Conservation (phyloP, 2,329 filamentous ascomycete species). For the Alternaria postmessia region DNA sequence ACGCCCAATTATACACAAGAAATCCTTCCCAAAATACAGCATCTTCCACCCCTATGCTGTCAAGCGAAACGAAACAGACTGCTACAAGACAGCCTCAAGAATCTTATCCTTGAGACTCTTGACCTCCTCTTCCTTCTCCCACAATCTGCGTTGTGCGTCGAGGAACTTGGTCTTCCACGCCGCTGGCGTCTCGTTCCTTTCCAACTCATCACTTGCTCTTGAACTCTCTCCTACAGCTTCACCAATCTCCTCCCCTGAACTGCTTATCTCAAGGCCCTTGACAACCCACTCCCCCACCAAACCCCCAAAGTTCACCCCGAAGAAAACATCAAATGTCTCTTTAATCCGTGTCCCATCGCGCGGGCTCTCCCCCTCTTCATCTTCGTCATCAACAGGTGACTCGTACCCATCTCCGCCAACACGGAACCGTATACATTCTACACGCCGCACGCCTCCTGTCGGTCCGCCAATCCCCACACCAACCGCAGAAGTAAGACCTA, state of each 20-base stretch:
- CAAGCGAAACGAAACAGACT: neutral
- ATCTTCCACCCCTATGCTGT: neutral
- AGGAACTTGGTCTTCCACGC: conserved; percentile 48
- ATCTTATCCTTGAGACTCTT: conserved; percentile 48
- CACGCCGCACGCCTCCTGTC: conserved; percentile 46
- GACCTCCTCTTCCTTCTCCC: conserved; percentile 47
- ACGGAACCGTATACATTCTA: conserved; percentile 54
- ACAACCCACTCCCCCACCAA: conserved; percentile 54
- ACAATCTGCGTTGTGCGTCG: conserved; percentile 45
- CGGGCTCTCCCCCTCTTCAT: conserved; percentile 35
- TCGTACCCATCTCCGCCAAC: conserved; percentile 52
- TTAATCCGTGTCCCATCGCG: conserved; percentile 27
- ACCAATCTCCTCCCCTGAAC: neutral
- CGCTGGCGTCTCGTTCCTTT: conserved; percentile 24
- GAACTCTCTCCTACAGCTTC: conserved; percentile 15
- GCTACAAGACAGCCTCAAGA: conserved; percentile 49
- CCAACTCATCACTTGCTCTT: conserved; percentile 14
- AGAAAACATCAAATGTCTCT: conserved; percentile 56
- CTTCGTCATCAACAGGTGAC: conserved; percentile 53
- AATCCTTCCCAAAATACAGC: neutral
- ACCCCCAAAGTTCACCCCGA: conserved; percentile 53
- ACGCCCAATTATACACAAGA: conserved; percentile 11
- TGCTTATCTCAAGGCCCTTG: conserved; percentile 45
- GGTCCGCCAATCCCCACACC: conserved; percentile 49
- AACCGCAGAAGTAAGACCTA: conserved; percentile 46